Percentiles rank a stretch among this genome's conserved stretches.
These are phyloP conservation scores for Mucor racemosus DNA, from an alignment of 371 early-diverging fungal genomes.

Conservation along the genomic window DNA sequence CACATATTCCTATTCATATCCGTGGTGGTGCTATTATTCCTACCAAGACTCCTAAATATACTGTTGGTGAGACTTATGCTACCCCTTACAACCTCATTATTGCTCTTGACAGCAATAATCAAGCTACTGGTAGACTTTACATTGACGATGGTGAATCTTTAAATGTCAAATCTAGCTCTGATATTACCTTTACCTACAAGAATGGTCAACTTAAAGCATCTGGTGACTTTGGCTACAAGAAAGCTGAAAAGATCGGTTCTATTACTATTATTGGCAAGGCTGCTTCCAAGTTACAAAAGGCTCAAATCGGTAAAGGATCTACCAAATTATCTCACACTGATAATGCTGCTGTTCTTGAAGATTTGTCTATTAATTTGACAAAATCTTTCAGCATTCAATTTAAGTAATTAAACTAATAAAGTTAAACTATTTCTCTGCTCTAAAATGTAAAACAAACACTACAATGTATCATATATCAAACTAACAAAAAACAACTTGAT, in stretches of 20 bases:
- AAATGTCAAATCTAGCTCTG: conserved; percentile 29
- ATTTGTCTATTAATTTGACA: no score
- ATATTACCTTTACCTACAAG: conserved; percentile 34
- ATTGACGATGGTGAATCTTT: conserved; percentile 65
- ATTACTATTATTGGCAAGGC: conserved; percentile 24
- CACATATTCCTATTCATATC: conserved; percentile 53
- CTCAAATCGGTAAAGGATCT: conserved; percentile 8
- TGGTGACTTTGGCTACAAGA: conserved; percentile 38
- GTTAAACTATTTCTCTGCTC: no score
- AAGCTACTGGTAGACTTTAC: conserved; percentile 57
- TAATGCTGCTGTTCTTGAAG: no score
- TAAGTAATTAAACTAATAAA: conserved; percentile 5
- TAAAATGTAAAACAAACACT: no score
- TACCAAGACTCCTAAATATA: conserved; percentile 52
- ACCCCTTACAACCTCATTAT: conserved; percentile 52
- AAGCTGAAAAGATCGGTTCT: conserved; percentile 29
- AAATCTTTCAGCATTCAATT: conserved; percentile 20
- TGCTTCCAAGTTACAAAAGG: conserved; percentile 14
- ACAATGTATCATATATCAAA: no score
- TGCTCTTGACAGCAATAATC: conserved; percentile 49
- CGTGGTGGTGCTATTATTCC: conserved; percentile 55
- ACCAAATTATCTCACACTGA: conserved; percentile 8
- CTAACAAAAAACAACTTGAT: no score
- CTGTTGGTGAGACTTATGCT: conserved; percentile 49
- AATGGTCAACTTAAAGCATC: conserved; percentile 31